Conservation (phyloP, 1,284 basidiomycete genomes). For the Cutaneotrichosporon cavernicola region DNA sequence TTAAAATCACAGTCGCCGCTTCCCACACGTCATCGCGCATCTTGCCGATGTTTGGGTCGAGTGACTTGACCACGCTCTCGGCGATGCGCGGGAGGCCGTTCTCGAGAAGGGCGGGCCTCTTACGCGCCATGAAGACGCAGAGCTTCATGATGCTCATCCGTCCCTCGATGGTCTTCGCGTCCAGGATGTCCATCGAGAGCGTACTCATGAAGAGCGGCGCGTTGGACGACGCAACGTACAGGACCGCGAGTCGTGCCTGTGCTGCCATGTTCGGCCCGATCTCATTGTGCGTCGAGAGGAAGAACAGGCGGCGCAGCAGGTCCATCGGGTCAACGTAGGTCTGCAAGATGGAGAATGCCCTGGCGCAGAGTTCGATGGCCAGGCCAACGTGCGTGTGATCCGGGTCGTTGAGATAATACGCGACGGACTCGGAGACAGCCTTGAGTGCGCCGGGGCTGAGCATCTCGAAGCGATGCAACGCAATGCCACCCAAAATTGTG, state of each 20-base stretch:
- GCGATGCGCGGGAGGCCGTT: slow-evolving; percentile 81
- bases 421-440: slow-evolving; percentile 79
- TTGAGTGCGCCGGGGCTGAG: slow-evolving; percentile 8
- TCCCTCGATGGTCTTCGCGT: slow-evolving; percentile 72
- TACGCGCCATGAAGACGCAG: slow-evolving; percentile 89
- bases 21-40: slow-evolving; percentile 84
- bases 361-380: slow-evolving; percentile 83
- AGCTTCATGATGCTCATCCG: slow-evolving; percentile 88
- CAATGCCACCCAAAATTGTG: slow-evolving; percentile 77
- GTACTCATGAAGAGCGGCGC: slow-evolving; percentile 95
- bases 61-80: slow-evolving; percentile 93
- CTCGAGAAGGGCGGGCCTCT: slow-evolving; percentile 83
- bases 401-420: slow-evolving; percentile 71
- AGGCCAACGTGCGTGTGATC: slow-evolving; percentile 64
- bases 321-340: slow-evolving; percentile 89
- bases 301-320: slow-evolving; percentile 80
- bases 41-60: slow-evolving; percentile 83
- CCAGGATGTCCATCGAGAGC: slow-evolving; percentile 82
- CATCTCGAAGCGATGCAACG: slow-evolving; percentile 71
- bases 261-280: slow-evolving; percentile 38
- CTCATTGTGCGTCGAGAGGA: slow-evolving; percentile 77
- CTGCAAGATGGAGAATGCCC: slow-evolving; percentile 91
- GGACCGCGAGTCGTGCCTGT: slow-evolving; percentile 71
- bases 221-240: slow-evolving; percentile 79
- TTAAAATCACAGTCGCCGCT: slow-evolving; percentile 88